Evolutionary conservation across 805 yeast genomes (phyloP).

Genomic region (Sungouiozyma intestinalis): DNA sequence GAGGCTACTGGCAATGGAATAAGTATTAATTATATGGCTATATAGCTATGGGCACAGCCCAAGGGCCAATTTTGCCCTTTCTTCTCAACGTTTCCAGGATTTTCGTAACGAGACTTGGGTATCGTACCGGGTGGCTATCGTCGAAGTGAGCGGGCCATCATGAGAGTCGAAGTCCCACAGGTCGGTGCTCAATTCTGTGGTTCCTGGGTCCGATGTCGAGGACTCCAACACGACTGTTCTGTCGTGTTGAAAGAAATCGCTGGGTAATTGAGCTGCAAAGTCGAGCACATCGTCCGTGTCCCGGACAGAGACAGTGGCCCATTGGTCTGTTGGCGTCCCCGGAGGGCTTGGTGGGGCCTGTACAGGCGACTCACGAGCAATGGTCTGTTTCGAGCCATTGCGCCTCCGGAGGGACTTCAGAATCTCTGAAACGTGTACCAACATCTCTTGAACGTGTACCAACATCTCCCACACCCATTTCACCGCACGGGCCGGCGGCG

Average conservation of each 20-base stretch:
- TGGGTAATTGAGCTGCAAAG: constrained; percentile 17
- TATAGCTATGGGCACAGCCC: too few relatives aligned
- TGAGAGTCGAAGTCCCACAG: not conserved
- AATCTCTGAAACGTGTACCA: too few relatives aligned
- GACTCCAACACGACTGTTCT: not conserved
- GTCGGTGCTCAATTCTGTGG: not conserved
- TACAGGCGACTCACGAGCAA: too few relatives aligned
- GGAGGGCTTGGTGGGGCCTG: not conserved
- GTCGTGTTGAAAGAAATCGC: constrained; percentile 20
- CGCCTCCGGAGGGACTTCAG: too few relatives aligned
- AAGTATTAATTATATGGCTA: not conserved
- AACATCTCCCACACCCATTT: too few relatives aligned
- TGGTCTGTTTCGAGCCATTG: too few relatives aligned
- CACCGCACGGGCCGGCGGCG: not conserved
- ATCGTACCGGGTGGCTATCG: not conserved
- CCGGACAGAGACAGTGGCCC: constrained; percentile 9
- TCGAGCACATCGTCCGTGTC: constrained; percentile 10
- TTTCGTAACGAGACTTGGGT: not conserved
- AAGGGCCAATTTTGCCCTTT: too few relatives aligned
- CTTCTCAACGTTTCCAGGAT: not conserved
- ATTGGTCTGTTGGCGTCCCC: not conserved
- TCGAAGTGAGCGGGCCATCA: not conserved
- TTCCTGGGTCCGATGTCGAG: not conserved
- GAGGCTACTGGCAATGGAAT: not conserved
- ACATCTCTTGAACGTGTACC: too few relatives aligned